These are phyloP conservation scores for Kingdonia uniflora DNA, from an alignment of 164 flowering plant genomes.

Conservation along the genomic window DNA sequence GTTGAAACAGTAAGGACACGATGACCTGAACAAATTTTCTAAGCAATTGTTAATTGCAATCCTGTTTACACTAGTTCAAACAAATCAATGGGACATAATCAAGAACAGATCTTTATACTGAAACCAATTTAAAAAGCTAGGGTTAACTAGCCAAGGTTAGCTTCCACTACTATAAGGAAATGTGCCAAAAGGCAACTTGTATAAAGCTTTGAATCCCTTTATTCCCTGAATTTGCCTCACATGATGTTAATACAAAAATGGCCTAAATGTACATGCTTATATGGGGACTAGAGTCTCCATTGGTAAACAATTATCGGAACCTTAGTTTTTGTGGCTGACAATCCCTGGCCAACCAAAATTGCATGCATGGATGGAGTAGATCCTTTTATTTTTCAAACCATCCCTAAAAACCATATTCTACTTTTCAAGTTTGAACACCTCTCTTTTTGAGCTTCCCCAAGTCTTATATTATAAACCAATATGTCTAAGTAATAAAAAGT, in stretches of 20 bases:
- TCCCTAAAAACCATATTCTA: slow-evolving; percentile 15
- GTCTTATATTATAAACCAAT: slow-evolving; percentile 10
- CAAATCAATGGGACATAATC: too few species aligned
- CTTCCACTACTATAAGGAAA: slow-evolving; percentile 15
- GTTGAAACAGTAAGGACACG: too few species aligned
- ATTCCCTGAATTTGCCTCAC: neutral
- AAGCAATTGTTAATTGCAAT: too few species aligned
- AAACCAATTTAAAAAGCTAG: too few species aligned
- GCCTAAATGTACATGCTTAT: slow-evolving; percentile 10
- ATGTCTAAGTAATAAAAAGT: slow-evolving; percentile 8
- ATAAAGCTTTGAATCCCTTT: too few species aligned
- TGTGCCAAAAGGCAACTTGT: slow-evolving; percentile 11
- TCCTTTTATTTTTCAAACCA: slow-evolving; percentile 14
- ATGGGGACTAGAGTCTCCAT: slow-evolving; percentile 17
- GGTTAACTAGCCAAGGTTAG: slow-evolving; percentile 6
- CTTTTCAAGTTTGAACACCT: slow-evolving; percentile 17
- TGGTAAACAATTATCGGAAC: slow-evolving; percentile 13
- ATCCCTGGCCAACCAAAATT: slow-evolving; percentile 21
- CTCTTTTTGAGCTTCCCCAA: slow-evolving; percentile 15
- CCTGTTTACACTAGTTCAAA: too few species aligned
- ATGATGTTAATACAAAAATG: slow-evolving; percentile 4
- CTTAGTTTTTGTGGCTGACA: slow-evolving; percentile 17
- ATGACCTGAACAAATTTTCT: too few species aligned
- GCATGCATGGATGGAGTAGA: slow-evolving; percentile 46
- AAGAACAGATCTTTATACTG: too few species aligned